Percentiles rank a stretch among this genome's conserved stretches.
phyloP scores from a whole-genome alignment of 306 rosid genomes.

The Trichosanthes cucumerina region DNA sequence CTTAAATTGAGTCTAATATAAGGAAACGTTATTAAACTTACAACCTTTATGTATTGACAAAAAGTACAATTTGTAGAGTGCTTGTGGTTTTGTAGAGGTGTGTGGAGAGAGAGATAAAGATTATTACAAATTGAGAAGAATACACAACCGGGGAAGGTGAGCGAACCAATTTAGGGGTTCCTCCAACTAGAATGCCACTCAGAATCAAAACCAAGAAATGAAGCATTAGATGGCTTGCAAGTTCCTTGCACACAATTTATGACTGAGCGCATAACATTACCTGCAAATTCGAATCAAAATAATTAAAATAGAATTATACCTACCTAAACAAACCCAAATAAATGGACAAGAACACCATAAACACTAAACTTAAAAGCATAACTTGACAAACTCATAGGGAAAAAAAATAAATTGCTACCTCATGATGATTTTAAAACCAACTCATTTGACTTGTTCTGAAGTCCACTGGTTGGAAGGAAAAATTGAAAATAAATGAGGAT shows the following conservation, averaged over 20 bases:
- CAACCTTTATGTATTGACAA: too few species aligned
- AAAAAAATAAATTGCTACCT: conserved; percentile 7
- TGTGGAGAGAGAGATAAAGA: too few species aligned
- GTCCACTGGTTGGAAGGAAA: conserved; percentile 10
- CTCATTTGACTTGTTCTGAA: background rate
- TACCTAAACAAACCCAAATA: background rate
- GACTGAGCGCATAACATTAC: conserved; percentile 1
- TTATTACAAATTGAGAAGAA: too few species aligned
- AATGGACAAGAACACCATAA: background rate
- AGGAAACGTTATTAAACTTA: too few species aligned
- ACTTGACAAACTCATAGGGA: background rate
- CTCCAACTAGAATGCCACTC: too few species aligned
- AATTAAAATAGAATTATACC: background rate
- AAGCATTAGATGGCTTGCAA: conserved; percentile 21
- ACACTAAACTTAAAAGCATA: background rate
- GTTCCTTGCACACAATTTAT: conserved; percentile 31
- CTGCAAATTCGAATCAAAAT: background rate
- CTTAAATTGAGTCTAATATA: too few species aligned
- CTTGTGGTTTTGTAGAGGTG: too few species aligned
- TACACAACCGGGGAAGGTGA: too few species aligned
- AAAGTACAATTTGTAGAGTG: too few species aligned
- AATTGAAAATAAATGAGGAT: conserved; percentile 8
- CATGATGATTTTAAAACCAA: background rate
- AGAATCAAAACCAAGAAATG: conserved; percentile 26
- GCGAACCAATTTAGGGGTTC: too few species aligned